Evolutionary conservation across 225 moss, liverwort and hornwort genomes (phyloP).

Genomic region (Pseudisothecium myosuroides): DNA sequence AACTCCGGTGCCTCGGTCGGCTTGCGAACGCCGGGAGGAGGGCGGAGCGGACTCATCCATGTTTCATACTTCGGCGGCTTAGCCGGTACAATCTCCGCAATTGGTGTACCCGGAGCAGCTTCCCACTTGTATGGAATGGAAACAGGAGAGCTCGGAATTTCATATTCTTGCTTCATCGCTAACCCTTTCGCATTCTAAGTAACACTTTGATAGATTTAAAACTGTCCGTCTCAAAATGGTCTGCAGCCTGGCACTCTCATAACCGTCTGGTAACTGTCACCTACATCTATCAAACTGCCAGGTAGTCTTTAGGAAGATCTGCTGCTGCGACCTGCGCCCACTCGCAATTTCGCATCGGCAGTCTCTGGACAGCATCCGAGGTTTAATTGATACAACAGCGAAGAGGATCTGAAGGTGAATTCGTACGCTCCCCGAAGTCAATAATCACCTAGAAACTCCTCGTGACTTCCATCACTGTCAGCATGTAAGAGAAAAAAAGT

Average conservation of each 20-base stretch:
- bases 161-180: conserved; percentile 36
- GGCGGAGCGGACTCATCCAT: conserved; percentile 24
- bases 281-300: neutral
- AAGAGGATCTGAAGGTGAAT: neutral
- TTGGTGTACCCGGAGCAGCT: conserved; percentile 28
- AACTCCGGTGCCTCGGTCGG: neutral
- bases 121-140: conserved; percentile 42
- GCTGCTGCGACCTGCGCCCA: neutral
- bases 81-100: neutral
- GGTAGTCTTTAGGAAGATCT: neutral
- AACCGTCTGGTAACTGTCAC: neutral
- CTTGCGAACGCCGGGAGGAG: conserved; percentile 25
- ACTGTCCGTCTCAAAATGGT: neutral
- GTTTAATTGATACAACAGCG: neutral
- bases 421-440: conserved; percentile 4
- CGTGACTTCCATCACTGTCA: conserved; percentile 50
- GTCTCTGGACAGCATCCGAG: neutral
- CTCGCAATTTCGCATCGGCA: neutral
- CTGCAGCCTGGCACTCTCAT: neutral
- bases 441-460: conserved; percentile 40
- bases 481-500: neutral
- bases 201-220: neutral
- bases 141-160: conserved; percentile 9
- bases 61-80: neutral
- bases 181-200: neutral